These are phyloP conservation scores for Paramecium sonneborni DNA, from an alignment of 73 alveolate genomes.

Conservation along the genomic window DNA sequence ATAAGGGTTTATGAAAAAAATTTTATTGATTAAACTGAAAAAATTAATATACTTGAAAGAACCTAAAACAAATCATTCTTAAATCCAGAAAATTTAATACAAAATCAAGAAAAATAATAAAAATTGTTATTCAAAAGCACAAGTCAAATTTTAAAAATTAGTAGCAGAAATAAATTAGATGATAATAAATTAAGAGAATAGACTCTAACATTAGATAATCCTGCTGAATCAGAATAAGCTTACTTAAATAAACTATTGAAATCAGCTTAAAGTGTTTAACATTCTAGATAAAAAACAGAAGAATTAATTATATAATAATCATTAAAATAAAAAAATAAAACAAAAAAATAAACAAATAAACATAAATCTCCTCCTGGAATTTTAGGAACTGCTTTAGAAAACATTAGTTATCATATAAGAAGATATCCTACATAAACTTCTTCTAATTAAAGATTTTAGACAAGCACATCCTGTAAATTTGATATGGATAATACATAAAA, in stretches of 20 bases:
- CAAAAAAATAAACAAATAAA: not conserved
- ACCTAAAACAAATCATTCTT: not conserved
- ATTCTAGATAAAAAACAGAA: conserved; percentile 35
- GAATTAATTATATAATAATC: not conserved
- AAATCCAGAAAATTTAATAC: not conserved
- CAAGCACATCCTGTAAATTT: not conserved
- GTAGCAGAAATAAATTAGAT: not conserved
- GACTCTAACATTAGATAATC: conserved; percentile 13
- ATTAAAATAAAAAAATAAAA: not conserved
- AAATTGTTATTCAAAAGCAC: not conserved
- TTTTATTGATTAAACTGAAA: conserved; percentile 42
- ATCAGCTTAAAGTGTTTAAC: not conserved
- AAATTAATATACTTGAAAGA: not conserved
- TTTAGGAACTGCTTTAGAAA: not conserved
- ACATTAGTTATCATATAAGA: not conserved
- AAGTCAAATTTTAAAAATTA: not conserved
- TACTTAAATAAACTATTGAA: not conserved
- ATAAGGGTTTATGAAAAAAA: conserved; percentile 33
- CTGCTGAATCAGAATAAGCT: not conserved
- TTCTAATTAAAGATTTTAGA: not conserved
- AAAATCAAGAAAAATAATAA: not conserved
- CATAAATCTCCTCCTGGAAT: not conserved
- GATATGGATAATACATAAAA: not conserved
- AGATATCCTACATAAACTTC: not conserved
- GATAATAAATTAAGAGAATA: conserved; percentile 2